A percentile compares a stretch with the other conserved stretches of the same genome.
Evolutionary conservation across 805 yeast genomes (phyloP).

Genomic region (Pichia scutulata): DNA sequence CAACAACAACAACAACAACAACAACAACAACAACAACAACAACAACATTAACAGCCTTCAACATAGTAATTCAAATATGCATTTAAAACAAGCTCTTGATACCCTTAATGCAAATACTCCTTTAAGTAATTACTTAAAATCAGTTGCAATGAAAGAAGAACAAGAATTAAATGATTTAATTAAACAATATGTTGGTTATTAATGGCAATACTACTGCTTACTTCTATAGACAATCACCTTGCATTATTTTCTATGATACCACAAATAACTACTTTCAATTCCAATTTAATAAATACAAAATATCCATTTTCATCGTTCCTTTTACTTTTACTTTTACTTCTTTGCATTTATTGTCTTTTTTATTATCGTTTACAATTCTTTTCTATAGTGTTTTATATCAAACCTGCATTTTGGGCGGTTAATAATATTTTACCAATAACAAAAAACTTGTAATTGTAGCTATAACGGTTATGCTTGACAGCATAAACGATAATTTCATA

Average conservation of each 20-base stretch:
- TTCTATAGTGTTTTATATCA: not conserved
- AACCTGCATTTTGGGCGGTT: not conserved
- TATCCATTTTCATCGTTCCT: not conserved
- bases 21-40: not conserved
- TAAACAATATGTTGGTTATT: slow-evolving; percentile 27
- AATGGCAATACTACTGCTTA: not conserved
- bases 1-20: not conserved
- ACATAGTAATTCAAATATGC: not conserved
- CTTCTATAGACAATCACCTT: not conserved
- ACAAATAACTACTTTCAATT: not conserved
- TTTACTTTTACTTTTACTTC: not conserved
- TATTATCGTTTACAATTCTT: not conserved
- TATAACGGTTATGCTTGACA: no score
- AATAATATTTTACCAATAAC: not conserved
- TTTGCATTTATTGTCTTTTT: not conserved
- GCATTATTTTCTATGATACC: not conserved
- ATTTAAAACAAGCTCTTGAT: slow-evolving; percentile 5
- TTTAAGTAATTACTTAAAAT: slow-evolving; percentile 23
- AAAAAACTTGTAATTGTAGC: not conserved
- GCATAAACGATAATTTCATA: no score
- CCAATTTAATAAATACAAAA: not conserved
- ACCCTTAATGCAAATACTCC: slow-evolving; percentile 17
- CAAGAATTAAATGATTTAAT: slow-evolving; percentile 27
- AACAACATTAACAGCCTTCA: not conserved
- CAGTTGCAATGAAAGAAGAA: slow-evolving; percentile 29